Evolutionary conservation across 2,329 filamentous ascomycete species (phyloP).

Genomic region (Tolypocladium tropicale): DNA sequence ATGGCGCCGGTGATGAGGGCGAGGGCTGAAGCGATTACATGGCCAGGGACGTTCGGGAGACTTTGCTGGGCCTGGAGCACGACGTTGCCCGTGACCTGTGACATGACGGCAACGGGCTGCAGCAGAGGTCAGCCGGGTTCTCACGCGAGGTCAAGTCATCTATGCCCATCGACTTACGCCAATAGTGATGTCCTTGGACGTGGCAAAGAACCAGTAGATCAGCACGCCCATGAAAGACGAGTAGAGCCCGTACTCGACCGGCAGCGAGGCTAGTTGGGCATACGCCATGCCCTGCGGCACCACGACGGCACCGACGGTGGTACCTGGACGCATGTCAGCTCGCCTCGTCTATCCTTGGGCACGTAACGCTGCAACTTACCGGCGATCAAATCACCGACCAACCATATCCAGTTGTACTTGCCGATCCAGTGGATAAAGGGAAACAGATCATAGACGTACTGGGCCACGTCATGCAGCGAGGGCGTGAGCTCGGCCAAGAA

Average conservation of each 20-base stretch:
- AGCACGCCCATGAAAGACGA: slow-evolving; percentile 94
- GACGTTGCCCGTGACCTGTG: slow-evolving; percentile 39
- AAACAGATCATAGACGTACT: slow-evolving; percentile 32
- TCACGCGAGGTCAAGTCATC: not conserved
- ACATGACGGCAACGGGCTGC: slow-evolving; percentile 45
- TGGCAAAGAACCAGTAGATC: slow-evolving; percentile 96
- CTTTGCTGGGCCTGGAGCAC: slow-evolving; percentile 26
- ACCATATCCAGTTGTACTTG: slow-evolving; percentile 38
- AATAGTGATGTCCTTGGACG: slow-evolving; percentile 84
- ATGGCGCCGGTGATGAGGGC: slow-evolving; percentile 38
- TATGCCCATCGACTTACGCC: slow-evolving; percentile 54
- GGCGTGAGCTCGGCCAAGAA: slow-evolving; percentile 28
- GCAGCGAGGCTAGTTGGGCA: slow-evolving; percentile 35
- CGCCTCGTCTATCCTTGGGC: not conserved
- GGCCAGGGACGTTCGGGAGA: slow-evolving; percentile 27
- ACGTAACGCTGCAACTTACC: not conserved
- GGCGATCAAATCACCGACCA: slow-evolving; percentile 34
- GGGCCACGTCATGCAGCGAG: slow-evolving; percentile 14
- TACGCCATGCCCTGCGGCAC: slow-evolving; percentile 47
- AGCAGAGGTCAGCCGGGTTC: slow-evolving; percentile 7
- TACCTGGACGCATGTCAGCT: slow-evolving; percentile 16
- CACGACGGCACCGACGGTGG: slow-evolving; percentile 41
- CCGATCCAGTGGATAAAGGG: slow-evolving; percentile 40
- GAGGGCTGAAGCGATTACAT: slow-evolving; percentile 36
- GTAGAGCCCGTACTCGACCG: slow-evolving; percentile 38